These are phyloP conservation scores for Achlya hypogyna DNA, from an alignment of 352 stramenopile species.

Conservation along the genomic window DNA sequence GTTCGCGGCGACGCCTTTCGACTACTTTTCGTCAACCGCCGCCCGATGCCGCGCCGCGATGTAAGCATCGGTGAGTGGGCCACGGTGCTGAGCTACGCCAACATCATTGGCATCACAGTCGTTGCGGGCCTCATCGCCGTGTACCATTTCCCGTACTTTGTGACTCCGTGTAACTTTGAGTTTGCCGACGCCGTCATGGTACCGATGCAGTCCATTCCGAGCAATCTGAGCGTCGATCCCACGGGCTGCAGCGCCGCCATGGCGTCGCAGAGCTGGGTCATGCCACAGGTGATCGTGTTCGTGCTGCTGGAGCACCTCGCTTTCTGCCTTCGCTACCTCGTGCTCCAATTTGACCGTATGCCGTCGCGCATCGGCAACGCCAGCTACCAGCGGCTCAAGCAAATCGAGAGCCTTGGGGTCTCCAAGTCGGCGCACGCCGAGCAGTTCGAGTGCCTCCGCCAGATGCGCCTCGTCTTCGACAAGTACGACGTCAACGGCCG, in stretches of 20 bases:
- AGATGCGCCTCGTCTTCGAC: slow-evolving; percentile 70
- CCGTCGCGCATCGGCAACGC: slow-evolving; percentile 62
- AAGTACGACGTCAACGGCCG: slow-evolving; percentile 65
- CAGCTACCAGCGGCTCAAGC: slow-evolving; percentile 64
- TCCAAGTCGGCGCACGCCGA: slow-evolving; percentile 41
- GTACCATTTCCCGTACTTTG: slow-evolving; percentile 80
- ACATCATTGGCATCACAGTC: slow-evolving; percentile 77
- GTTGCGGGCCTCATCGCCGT: slow-evolving; percentile 70
- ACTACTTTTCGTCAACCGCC: slow-evolving; percentile 64
- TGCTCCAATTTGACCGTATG: slow-evolving; percentile 68
- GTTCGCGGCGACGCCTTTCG: slow-evolving; percentile 77
- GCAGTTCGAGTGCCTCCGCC: slow-evolving; percentile 79
- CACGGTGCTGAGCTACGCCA: slow-evolving; percentile 76
- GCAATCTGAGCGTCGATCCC: slow-evolving; percentile 26
- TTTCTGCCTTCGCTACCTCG: slow-evolving; percentile 78
- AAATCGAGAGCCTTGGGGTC: slow-evolving; percentile 65
- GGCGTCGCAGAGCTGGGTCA: slow-evolving; percentile 38
- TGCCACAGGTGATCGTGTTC: slow-evolving; percentile 76
- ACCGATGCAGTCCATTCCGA: slow-evolving; percentile 52
- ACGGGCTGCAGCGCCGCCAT: slow-evolving; percentile 37
- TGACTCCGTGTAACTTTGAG: slow-evolving; percentile 62
- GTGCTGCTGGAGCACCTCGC: slow-evolving; percentile 72
- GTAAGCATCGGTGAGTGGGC: slow-evolving; percentile 77
- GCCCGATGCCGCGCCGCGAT: slow-evolving; percentile 73
- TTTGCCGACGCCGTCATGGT: slow-evolving; percentile 67